Base-by-base conservation (phyloP, 192 early-diverging fungal species). In the Phycomyces nitens region DNA sequence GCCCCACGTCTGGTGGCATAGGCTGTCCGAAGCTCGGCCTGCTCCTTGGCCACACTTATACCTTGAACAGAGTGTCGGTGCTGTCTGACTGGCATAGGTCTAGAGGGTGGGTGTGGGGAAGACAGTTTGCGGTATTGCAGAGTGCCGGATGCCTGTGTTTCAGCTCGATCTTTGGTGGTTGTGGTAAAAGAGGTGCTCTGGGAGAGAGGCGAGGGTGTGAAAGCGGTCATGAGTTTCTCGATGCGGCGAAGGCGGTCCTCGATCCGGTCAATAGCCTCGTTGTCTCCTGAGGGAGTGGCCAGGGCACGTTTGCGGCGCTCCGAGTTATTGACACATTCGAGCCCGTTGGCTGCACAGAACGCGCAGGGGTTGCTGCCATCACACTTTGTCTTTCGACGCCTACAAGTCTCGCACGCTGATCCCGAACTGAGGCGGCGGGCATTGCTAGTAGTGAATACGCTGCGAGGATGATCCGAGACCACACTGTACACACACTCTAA, bases 51-150 rank as follows among this genome's bases (percentile, higher is more conserved):
- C n/a, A 68, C 71, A 14, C 43, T 52, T 9, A 73, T 73, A 15
- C 71, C 71, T 41, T 73, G 71, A 8, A 73, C 71, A 1, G 71
- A 73, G 55, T 73, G 71, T 29, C 71, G 64, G 44, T 73, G 71
- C 6, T 42, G 71, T 11, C 71, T 51, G 26, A 63, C 47, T 27
- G 60, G 49, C 21, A 49, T 61, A 22, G 47, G 44, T n/a, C 44
- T 14, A 47, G 44, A 47, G 2, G 53, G 53, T 18, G 62, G 62
- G 12, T 53, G 62, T 8, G 52, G n/a, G 18, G 51, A 27, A 24
- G 29, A 26, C 16, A 50, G 27, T 39, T 62, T 49, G 22, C 34
- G 43, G 22, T 53, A 62, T 12, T 49, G 58, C 8, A 44, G 23
- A 10, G 62, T 24, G 2, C 50, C 40, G 21, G 62, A 40, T 16